Base-by-base conservation (phyloP, 106 monocot species). In the Agapanthus africanus region DNA sequence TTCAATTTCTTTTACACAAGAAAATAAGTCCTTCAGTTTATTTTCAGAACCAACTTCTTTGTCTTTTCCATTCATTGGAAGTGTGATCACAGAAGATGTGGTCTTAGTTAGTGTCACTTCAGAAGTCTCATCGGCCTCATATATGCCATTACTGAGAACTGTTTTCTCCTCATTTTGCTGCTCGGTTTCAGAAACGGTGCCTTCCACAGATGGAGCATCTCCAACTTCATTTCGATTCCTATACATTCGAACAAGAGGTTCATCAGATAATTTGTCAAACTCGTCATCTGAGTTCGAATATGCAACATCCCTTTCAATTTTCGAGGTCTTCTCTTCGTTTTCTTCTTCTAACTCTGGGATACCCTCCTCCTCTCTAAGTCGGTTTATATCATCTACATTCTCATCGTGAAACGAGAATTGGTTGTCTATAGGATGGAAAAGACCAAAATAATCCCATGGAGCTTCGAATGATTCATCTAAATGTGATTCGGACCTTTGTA, bases 381-480 rank as follows among this genome's bases (percentile, higher is more conserved):
- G 74, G 34, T 44, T 59, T n/a, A 87, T 78, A 64, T 85, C 79
- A 67, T 83, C 83, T 33, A 37, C 70, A 71, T 61, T 78, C 35
- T 62, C 77, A 40, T 88, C 85, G 27, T 85, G 76, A 67, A 83
- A 74, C 11, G 91, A 82, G 21, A 84, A 78, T 16, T 88, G 83
- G 37, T 76, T 78, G 28, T 95, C 88, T 35, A 88, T 67, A 60
- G 90, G 83, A 71, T 87, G 80, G 67, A 81, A 86, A 57, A 86
- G 64, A 15, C 74, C 79, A 78, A 91, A 95, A 79, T 86, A 95
- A 71, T 95, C 95, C 95, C 91, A 95, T 65, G 81, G 84, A 59
- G 70, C 50, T 38, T 87, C 87, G 49, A 47, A 71, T 21, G 69
- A 44, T 14, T 82, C 84, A 62, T 82, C 79, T 60, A 66, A 62